Base-by-base conservation (phyloP, 768 basidiomycete species). In the Amanita muscaria region DNA sequence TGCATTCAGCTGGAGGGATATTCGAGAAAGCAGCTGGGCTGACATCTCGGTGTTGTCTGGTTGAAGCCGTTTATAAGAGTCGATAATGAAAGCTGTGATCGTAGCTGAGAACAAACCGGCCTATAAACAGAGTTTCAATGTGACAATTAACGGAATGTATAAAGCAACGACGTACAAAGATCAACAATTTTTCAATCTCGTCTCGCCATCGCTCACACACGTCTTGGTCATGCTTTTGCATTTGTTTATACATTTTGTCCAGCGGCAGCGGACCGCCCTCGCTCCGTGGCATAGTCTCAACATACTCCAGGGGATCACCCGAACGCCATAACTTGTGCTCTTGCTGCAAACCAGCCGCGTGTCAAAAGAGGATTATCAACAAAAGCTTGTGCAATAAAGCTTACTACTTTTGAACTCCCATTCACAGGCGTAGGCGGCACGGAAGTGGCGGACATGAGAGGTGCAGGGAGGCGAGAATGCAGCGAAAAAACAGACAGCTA, bases 101-200 rank as follows among this genome's bases (percentile, higher is more conserved):
- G 48, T 46, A 15, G 54, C 54, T 12, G 54, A 56, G 48, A 57
- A 57, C 9, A 57, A 43, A n/a, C 56, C 52, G 25, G 55, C 53
- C 53, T 58, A 21, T 8, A 18, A 19, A 16, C 6, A 5, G 12
- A 10, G n/a, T 15, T 14, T 10, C 8, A 23, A 30, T 7, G 25
- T 11, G n/a, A n/a, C n/a, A n/a, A 12, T 29, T 27, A 23, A 25
- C 5, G 22, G 21, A 34, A 12, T 15, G 7, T 4, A 14, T 16
- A 41, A 21, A 24, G 14, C 18, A 5, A n/a, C 25, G n/a, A 39
- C 51, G 8, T 25, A 52, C 48, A 29, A 52, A 52, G 25, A 52
- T 49, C 3, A 52, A 38, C 3, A 52, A 30, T 25, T 52, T 52
- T 11, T 49, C 44, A n/a, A 52, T 48, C 14, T 34, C 33, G 15